Evolutionary conservation across 371 early-diverging fungal species (phyloP), one percentile per base, ranked within the genome.

Genomic region (Syncephalis plumigaleata): DNA sequence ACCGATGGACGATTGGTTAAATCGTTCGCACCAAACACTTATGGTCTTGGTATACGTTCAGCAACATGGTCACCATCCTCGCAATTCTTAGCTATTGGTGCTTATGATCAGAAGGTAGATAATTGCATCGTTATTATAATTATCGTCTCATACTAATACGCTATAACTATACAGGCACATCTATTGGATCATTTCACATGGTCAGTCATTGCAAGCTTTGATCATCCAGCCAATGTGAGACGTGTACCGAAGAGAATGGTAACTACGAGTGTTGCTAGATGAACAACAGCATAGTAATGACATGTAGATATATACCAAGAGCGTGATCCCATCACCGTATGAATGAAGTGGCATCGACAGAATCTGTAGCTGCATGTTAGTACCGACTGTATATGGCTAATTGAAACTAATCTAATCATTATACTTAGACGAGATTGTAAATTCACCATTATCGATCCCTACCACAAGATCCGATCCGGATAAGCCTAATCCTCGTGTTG

Each of bases 81-180:
- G 16, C 79, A 84, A 59, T 64, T 87, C 22, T 44, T 91, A 40
- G 90, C 89, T 8, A 47, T 91, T n/a, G 85, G 82, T n/a, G 73
- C 84, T 25, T 81, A 70, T 50, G 88, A 91, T 64, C 67, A 76
- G 50, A 73, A 73, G 57, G 75, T 83, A 55, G 55, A 45, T 16
- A 47, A 50, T n/a, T n/a, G n/a, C n/a, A 9, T 46, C 22, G 15
- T n/a, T n/a, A n/a, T n/a, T n/a, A n/a, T n/a, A 15, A 31, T 36
- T 16, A 39, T 18, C 4, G n/a, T 21, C 5, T 21, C 4, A 40
- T 15, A 18, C 5, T 18, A 40, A 5, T 8, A 7, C 8, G n/a
- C 4, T 16, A 16, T 40, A 7, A 40, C 15, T 4, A 40, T 4
- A 4, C 15, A 40, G 40, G 40, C 4, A 51, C 50, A 3, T 43